phyloP scores from a whole-genome alignment of 73 alveolate genomes.

The Symbiodinium pilosum region DNA sequence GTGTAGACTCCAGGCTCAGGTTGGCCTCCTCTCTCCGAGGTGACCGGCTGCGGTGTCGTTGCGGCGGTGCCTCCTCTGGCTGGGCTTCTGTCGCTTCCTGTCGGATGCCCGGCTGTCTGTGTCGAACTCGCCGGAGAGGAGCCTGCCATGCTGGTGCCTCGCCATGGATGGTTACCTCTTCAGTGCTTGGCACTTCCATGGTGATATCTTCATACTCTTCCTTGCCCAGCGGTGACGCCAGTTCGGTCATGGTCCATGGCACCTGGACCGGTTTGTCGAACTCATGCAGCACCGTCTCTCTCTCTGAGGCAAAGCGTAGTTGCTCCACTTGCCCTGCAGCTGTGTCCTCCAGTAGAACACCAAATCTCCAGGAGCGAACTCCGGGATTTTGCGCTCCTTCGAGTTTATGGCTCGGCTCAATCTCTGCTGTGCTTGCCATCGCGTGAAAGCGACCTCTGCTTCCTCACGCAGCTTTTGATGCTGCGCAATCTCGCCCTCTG shows the following conservation, averaged over 20 bases:
- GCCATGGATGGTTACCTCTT: neutral
- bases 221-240: neutral
- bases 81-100: too few species aligned
- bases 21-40: neutral
- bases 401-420: neutral
- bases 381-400: neutral
- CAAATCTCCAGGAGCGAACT: neutral
- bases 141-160: neutral
- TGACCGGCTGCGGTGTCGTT: neutral
- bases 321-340: neutral
- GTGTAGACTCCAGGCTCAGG: too few species aligned
- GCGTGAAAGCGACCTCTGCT: neutral
- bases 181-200: neutral
- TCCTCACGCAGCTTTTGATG: neutral
- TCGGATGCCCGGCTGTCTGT: too few species aligned
- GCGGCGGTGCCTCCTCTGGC: neutral
- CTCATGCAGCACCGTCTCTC: neutral
- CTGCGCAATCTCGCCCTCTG: neutral
- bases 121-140: neutral
- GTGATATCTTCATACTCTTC: constrained; percentile 27
- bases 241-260: constrained; percentile 34
- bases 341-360: constrained; percentile 1
- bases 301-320: neutral
- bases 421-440: neutral
- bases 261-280: neutral